A percentile compares a stretch with the other conserved stretches of the same genome.
Evolutionary conservation across 768 basidiomycete species (phyloP).

Genomic region (Phaeotremella skinneri): DNA sequence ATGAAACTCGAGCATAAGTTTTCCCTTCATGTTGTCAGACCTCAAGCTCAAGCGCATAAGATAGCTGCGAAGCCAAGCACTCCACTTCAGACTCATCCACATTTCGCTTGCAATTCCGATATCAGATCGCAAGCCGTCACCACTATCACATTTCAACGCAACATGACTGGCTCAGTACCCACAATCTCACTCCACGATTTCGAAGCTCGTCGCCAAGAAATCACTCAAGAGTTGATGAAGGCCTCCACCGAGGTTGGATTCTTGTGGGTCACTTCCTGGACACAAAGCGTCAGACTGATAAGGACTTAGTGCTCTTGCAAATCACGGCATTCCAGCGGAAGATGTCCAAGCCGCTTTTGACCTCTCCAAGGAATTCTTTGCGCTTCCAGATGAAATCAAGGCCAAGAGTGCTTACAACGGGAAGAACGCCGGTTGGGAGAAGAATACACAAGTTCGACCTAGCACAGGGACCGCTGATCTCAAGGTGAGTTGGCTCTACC

Average conservation of each 20-base stretch:
- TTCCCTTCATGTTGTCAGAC: no score
- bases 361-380: conserved; percentile 35
- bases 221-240: conserved; percentile 34
- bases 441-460: conserved; percentile 35
- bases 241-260: conserved; percentile 40
- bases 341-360: conserved; percentile 33
- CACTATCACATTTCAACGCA: conserved; percentile 4
- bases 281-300: not conserved
- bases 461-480: conserved; percentile 43
- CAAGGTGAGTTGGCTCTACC: conserved; percentile 23
- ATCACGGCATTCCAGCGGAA: conserved; percentile 40
- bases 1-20: no score
- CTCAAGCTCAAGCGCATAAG: not conserved
- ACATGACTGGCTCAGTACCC: conserved; percentile 24
- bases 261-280: conserved; percentile 27
- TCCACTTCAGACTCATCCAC: not conserved
- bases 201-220: conserved; percentile 32
- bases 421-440: conserved; percentile 36
- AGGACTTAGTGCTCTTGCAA: conserved; percentile 25
- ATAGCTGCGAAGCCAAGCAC: not conserved
- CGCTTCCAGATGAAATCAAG: conserved; percentile 30
- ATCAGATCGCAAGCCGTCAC: not conserved
- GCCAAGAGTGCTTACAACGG: conserved; percentile 34
- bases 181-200: conserved; percentile 41
- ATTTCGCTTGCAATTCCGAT: not conserved